phyloP scores from a whole-genome alignment of 2,329 filamentous ascomycete genomes.

The Diaporthe caulivora region DNA sequence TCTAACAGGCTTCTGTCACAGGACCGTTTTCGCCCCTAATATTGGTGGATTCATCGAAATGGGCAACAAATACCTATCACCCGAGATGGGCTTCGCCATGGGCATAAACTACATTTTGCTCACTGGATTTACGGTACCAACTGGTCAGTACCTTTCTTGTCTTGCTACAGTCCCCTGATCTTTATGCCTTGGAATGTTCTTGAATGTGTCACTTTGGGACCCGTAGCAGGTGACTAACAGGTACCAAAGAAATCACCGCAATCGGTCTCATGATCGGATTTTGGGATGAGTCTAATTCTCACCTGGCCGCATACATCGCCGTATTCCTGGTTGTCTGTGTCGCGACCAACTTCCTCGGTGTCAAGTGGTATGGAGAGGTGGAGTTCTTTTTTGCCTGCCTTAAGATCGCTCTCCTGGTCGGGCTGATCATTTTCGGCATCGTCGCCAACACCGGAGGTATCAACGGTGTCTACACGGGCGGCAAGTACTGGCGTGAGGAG shows the following conservation, averaged over 20 bases:
- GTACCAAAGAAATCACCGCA: constrained; percentile 43
- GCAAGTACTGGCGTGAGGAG: constrained; percentile 39
- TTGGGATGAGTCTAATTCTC: constrained; percentile 40
- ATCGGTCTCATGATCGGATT: constrained; percentile 43
- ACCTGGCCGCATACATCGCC: constrained; percentile 40
- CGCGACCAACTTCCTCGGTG: constrained; percentile 40
- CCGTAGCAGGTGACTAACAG: too few species aligned
- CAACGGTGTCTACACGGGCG: constrained; percentile 37
- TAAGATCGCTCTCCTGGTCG: constrained; percentile 36
- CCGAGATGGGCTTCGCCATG: constrained; percentile 43
- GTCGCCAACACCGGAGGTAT: constrained; percentile 68
- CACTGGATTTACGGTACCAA: constrained; percentile 42
- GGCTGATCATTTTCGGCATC: constrained; percentile 71
- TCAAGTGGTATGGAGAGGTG: constrained; percentile 38
- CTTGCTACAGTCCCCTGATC: too few species aligned
- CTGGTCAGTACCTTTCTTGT: too few species aligned
- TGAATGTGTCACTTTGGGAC: too few species aligned
- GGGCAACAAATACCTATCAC: constrained; percentile 43
- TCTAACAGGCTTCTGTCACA: constrained; percentile 16
- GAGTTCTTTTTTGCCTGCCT: constrained; percentile 39
- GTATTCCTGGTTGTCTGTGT: constrained; percentile 41
- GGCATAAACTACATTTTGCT: constrained; percentile 43
- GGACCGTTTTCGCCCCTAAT: constrained; percentile 43
- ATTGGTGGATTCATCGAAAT: constrained; percentile 45
- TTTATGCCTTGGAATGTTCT: too few species aligned